phyloP scores from a whole-genome alignment of 495 filamentous ascomycete species.

The Thermothielavioides terrestris region DNA sequence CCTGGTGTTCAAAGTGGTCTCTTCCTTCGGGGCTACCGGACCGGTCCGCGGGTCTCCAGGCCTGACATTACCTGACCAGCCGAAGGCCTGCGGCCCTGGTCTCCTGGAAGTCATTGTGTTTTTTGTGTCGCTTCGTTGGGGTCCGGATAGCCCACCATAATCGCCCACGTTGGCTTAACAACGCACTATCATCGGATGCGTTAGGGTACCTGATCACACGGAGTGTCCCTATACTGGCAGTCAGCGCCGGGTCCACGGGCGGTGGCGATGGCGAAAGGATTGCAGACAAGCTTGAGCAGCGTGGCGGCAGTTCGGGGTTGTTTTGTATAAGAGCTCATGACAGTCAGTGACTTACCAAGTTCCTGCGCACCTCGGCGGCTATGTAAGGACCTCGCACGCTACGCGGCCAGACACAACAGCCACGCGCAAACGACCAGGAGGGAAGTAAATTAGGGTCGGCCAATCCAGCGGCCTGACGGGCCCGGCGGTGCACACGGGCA shows the following conservation, averaged over 20 bases:
- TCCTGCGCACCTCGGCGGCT: conserved; percentile 10
- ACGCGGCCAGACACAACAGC: too few species aligned
- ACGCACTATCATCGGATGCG: conserved; percentile 4
- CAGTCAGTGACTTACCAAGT: conserved; percentile 10
- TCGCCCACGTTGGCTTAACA: conserved; percentile 10
- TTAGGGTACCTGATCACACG: neutral
- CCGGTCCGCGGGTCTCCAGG: conserved; percentile 7
- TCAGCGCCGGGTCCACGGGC: conserved; percentile 6
- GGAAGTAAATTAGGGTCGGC: conserved; percentile 3
- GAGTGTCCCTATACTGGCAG: conserved; percentile 7
- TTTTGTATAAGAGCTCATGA: neutral
- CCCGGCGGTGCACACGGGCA: conserved; percentile 5
- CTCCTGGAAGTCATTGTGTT: conserved; percentile 26
- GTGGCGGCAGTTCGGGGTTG: neutral
- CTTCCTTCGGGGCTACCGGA: conserved; percentile 9
- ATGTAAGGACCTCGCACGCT: conserved; percentile 1
- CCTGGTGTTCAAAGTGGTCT: conserved; percentile 10
- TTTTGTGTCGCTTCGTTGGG: conserved; percentile 14
- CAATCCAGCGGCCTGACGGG: conserved; percentile 2
- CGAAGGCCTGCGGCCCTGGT: conserved; percentile 13
- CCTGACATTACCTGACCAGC: conserved; percentile 15
- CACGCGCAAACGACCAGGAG: neutral
- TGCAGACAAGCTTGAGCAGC: conserved; percentile 17
- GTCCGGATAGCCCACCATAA: conserved; percentile 19
- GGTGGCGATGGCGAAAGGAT: conserved; percentile 14